Percentiles rank a stretch among this genome's conserved stretches.
Conservation (phyloP, 768 basidiomycete species). For the Russula lepida region DNA sequence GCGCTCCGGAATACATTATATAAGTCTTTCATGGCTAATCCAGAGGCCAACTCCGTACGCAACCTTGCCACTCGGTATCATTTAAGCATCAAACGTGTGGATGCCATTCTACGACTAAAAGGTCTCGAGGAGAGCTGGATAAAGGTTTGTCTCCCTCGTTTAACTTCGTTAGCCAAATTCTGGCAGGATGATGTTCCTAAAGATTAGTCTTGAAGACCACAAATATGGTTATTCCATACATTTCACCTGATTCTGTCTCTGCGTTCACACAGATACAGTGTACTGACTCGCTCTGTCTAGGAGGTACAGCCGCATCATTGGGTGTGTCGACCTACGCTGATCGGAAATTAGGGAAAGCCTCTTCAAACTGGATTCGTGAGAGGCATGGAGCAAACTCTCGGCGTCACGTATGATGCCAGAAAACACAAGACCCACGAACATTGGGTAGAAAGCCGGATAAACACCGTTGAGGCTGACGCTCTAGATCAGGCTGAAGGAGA, state of each 20-base stretch:
- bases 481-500: constrained; percentile 50
- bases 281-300: constrained; percentile 23
- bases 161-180: constrained; percentile 9
- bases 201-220: constrained; percentile 95
- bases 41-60: constrained; percentile 46
- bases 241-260: constrained; percentile 21
- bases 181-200: constrained; percentile 43
- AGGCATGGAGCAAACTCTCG: constrained; percentile 78
- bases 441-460: constrained; percentile 30
- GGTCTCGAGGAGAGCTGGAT: constrained; percentile 62
- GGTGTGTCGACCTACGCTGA: constrained; percentile 8
- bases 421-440: constrained; percentile 11
- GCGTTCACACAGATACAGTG: neutral
- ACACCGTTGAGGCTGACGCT: constrained; percentile 53
- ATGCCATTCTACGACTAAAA: constrained; percentile 78
- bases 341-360: constrained; percentile 40
- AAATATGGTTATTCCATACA: constrained; percentile 54
- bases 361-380: constrained; percentile 72
- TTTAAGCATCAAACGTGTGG: constrained; percentile 68
- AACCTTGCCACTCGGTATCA: constrained; percentile 53
- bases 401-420: constrained; percentile 34
- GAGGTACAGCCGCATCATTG: constrained; percentile 13
- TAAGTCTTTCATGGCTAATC: constrained; percentile 49
- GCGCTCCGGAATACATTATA: constrained; percentile 49
- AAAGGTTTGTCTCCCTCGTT: constrained; percentile 44